Evolutionary conservation across 768 basidiomycete genomes (phyloP), one percentile per base, ranked within the genome.

Genomic region (Dioszegia hungarica): DNA sequence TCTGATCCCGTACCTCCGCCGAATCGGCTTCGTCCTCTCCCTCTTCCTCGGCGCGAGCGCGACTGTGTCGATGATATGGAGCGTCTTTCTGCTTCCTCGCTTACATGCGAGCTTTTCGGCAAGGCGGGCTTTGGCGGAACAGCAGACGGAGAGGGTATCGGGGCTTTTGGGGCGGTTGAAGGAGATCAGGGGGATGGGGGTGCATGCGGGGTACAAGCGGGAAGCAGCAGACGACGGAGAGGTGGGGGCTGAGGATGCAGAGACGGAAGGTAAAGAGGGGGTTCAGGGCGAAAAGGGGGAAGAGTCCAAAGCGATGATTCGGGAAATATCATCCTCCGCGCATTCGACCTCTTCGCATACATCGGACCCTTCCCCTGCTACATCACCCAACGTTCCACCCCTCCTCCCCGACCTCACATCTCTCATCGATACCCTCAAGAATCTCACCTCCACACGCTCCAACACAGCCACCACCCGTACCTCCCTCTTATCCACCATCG

Each of bases 81-180:
- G 66, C 12, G 31, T 39, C 14, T 67, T 73, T 43, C 41, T 75
- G 14, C 56, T 75, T 0, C 74, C 74, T 3, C 57, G 70, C 1
- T 54, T 75, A n/a, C 73, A 74, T 46, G 66, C 74, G 2, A 64
- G 59, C 6, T 75, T 72, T 56, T 74, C 74, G 5, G 74, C 74
- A 5, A 31, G 74, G 22, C 59, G 68, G 34, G 72, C 62, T 2
- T 37, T 75, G 11, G 62, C 68, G 6, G 63, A 67, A 15, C 68
- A 69, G 43, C 74, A 75, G 47, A 17, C 55, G 3, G 41, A 55
- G 2, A 44, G 66, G 14, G 14, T 61, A 24, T 28, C 12, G 5
- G 34, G 31, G 8, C 36, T 75, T 0, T 25, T 66, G 0, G 28
- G 31, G 5, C 34, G 56, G 8, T 15, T 75, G 24, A 66, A 47